Evolutionary conservation across 2,329 filamentous ascomycete genomes (phyloP).

Genomic region (Diplodia corticola): DNA sequence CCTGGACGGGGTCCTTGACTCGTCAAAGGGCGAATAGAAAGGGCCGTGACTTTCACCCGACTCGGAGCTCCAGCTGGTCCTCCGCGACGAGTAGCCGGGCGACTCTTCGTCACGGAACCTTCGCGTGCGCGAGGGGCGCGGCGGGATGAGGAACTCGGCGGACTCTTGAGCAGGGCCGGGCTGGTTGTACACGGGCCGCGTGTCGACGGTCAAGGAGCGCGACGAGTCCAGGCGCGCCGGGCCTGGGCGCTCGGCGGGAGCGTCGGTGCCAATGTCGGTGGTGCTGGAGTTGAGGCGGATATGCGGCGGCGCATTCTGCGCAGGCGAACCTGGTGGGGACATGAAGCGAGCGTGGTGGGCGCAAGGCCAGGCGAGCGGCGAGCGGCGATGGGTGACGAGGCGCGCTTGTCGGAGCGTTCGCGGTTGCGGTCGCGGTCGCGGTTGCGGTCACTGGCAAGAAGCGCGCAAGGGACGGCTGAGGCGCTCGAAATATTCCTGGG

Average conservation of each 20-base stretch:
- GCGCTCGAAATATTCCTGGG: neutral
- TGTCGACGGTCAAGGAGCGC: constrained; percentile 43
- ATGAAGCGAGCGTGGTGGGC: constrained; percentile 18
- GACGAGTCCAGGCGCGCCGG: constrained; percentile 45
- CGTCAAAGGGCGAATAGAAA: constrained; percentile 59
- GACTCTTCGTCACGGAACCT: constrained; percentile 56
- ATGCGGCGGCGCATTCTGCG: constrained; percentile 51
- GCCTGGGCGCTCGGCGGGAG: constrained; percentile 36
- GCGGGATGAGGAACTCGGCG: constrained; percentile 54
- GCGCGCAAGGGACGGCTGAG: neutral
- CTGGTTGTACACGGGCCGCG: constrained; percentile 34
- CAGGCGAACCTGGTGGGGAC: constrained; percentile 19
- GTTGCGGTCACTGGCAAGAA: neutral
- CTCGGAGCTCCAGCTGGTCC: constrained; percentile 67
- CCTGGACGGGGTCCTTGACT: constrained; percentile 59
- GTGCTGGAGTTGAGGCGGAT: constrained; percentile 65
- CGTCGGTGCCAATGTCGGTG: constrained; percentile 51
- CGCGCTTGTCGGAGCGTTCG: neutral
- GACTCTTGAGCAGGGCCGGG: constrained; percentile 42
- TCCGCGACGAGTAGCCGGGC: constrained; percentile 47
- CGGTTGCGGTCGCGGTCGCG: too few relatives aligned
- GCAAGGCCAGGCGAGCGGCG: neutral
- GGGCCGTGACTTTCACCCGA: constrained; percentile 53
- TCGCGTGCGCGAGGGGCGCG: constrained; percentile 49
- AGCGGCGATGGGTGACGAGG: neutral